phyloP scores from a whole-genome alignment of 495 filamentous ascomycete species.

The Neurospora sp. region DNA sequence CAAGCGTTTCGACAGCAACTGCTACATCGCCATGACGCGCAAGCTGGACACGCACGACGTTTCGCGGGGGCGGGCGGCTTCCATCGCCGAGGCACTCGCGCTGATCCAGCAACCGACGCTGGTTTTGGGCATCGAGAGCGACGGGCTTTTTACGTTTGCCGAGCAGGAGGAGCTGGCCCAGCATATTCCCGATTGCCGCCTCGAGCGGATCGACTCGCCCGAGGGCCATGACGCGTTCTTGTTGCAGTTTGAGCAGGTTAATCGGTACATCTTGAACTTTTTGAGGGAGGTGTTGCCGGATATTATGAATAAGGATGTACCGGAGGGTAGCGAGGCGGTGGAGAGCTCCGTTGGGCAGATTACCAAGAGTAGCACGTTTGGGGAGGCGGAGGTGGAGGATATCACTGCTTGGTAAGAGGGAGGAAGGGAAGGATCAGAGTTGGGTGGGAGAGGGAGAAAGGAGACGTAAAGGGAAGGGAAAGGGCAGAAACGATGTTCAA shows the following conservation, averaged over 20 bases:
- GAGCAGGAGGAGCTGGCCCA: conserved; percentile 88
- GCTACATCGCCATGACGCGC: conserved; percentile 96
- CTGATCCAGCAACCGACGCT: conserved; percentile 78
- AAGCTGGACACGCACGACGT: conserved; percentile 99
- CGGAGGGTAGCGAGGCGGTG: conserved; percentile 26
- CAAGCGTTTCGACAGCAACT: conserved; percentile 92
- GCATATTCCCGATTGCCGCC: conserved; percentile 63
- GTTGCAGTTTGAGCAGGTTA: conserved; percentile 95
- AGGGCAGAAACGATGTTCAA: neutral
- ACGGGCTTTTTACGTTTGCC: conserved; percentile 91
- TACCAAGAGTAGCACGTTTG: conserved; percentile 79
- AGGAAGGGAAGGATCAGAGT: neutral
- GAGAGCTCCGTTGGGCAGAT: conserved; percentile 37
- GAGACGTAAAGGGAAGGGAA: neutral
- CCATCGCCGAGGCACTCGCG: conserved; percentile 62
- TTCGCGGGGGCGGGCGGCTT: conserved; percentile 55
- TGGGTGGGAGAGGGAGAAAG: neutral
- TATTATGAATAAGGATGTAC: conserved; percentile 60
- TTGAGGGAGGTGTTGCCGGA: conserved; percentile 73
- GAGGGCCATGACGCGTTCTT: conserved; percentile 97
- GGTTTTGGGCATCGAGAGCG: conserved; percentile 85
- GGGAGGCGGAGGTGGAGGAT: conserved; percentile 91
- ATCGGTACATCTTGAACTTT: conserved; percentile 74
- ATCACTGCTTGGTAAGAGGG: conserved; percentile 79
- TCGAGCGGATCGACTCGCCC: conserved; percentile 80